phyloP scores from a whole-genome alignment of 2,329 filamentous ascomycete genomes.

The Penicillium sp. region DNA sequence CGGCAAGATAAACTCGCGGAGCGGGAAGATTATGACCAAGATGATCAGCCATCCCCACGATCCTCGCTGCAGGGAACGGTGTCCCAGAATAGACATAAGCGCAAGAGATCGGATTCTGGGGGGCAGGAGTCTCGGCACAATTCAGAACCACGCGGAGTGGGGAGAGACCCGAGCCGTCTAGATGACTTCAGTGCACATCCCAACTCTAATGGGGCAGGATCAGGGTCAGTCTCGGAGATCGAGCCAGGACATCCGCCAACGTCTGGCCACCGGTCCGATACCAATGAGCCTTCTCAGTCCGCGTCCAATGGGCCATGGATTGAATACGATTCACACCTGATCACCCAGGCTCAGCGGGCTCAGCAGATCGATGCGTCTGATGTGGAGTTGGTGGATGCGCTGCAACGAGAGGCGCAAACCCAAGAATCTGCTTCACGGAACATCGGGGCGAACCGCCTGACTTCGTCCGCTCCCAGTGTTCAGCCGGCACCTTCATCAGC shows the following conservation, averaged over 20 bases:
- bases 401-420: slow-evolving; percentile 50
- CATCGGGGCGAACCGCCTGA: slow-evolving; percentile 36
- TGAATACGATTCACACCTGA: slow-evolving; percentile 42
- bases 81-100: slow-evolving; percentile 53
- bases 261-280: slow-evolving; percentile 27
- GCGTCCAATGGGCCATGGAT: slow-evolving; percentile 36
- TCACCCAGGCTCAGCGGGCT: slow-evolving; percentile 48
- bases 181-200: slow-evolving; percentile 32
- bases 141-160: slow-evolving; percentile 26
- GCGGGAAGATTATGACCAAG: slow-evolving; percentile 8
- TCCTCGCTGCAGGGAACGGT: slow-evolving; percentile 27
- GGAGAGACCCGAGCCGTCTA: slow-evolving; percentile 36
- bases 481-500: slow-evolving; percentile 35
- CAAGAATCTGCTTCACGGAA: slow-evolving; percentile 34
- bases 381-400: slow-evolving; percentile 51
- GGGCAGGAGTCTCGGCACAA: slow-evolving; percentile 44
- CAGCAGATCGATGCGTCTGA: slow-evolving; percentile 48
- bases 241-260: slow-evolving; percentile 19
- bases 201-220: slow-evolving; percentile 18
- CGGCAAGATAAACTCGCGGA: neutral
- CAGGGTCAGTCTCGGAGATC: slow-evolving; percentile 21
- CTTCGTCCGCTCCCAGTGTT: slow-evolving; percentile 34
- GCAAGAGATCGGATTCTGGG: slow-evolving; percentile 66
- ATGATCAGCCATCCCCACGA: slow-evolving; percentile 23
- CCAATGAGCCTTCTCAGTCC: slow-evolving; percentile 29